phyloP scores from a whole-genome alignment of 768 basidiomycete genomes.

The Exidia glandulosa region DNA sequence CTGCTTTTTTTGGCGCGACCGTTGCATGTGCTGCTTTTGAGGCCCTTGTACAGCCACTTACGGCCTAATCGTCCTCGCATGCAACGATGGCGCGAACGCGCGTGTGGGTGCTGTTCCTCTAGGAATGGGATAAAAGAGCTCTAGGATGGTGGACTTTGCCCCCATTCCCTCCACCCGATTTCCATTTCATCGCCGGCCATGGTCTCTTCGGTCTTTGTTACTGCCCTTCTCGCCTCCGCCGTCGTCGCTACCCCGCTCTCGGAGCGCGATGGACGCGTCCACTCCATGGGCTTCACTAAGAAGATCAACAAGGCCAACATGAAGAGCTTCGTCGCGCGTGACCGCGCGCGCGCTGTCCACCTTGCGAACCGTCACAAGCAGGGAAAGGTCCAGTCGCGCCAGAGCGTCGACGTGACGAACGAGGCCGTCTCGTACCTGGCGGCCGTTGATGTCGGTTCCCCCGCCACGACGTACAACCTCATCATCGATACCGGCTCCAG shows the following conservation, averaged over 20 bases:
- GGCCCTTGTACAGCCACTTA: too few relatives aligned
- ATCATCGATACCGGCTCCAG: conserved; percentile 20
- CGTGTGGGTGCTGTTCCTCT: too few relatives aligned
- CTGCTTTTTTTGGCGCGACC: too few relatives aligned
- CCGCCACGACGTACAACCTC: conserved; percentile 30
- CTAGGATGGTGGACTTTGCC: too few relatives aligned
- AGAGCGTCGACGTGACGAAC: conserved; percentile 11
- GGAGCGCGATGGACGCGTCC: neutral
- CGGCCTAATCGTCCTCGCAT: too few relatives aligned
- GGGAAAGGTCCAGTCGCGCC: conserved; percentile 1
- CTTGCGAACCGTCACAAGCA: conserved; percentile 20
- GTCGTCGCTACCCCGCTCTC: neutral
- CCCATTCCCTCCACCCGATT: too few relatives aligned
- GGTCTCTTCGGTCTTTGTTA: neutral
- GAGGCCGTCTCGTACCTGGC: conserved; percentile 30
- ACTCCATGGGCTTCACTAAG: neutral
- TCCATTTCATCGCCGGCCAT: too few relatives aligned
- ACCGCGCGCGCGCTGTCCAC: conserved; percentile 44
- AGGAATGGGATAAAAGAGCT: too few relatives aligned
- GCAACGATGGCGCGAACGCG: too few relatives aligned
- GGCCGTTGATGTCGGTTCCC: conserved; percentile 40
- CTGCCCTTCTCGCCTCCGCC: neutral
- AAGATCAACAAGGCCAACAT: neutral
- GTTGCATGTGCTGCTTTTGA: too few relatives aligned
- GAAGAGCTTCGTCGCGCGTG: conserved; percentile 39